Percentiles rank a stretch among this genome's conserved stretches.
phyloP scores from a whole-genome alignment of 495 filamentous ascomycete species.

The Xylaria intraflava region DNA sequence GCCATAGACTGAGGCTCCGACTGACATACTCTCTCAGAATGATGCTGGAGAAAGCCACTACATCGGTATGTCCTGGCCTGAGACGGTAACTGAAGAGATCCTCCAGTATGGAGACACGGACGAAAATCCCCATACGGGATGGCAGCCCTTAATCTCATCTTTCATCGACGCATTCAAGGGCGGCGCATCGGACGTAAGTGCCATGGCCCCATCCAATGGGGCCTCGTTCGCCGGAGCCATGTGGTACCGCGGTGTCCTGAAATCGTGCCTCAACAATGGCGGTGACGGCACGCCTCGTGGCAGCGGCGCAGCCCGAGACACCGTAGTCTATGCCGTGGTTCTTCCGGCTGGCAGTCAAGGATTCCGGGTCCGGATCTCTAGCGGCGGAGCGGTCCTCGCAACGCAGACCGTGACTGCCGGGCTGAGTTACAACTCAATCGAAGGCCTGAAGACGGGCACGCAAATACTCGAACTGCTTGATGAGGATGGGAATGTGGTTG shows the following conservation, averaged over 20 bases:
- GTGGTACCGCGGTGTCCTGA: conserved; percentile 16
- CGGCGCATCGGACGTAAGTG: conserved; percentile 12
- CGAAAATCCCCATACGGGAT: conserved; percentile 25
- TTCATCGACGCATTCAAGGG: conserved; percentile 34
- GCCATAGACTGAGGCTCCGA: background rate
- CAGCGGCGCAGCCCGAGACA: conserved; percentile 10
- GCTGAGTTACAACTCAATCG: conserved; percentile 12
- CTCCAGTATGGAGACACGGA: conserved; percentile 25
- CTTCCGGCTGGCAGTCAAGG: conserved; percentile 4
- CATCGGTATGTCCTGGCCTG: conserved; percentile 38
- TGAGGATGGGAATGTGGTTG: background rate
- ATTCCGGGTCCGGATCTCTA: conserved; percentile 3
- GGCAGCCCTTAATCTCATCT: conserved; percentile 26
- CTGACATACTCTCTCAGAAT: conserved; percentile 16
- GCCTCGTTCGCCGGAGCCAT: conserved; percentile 9
- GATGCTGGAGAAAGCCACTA: conserved; percentile 44
- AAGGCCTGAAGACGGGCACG: conserved; percentile 5
- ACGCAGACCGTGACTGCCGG: conserved; percentile 6
- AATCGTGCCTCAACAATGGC: conserved; percentile 3
- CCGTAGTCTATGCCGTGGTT: conserved; percentile 12
- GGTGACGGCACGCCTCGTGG: conserved; percentile 12
- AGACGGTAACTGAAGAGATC: conserved; percentile 21
- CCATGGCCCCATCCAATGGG: conserved; percentile 12
- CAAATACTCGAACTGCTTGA: conserved; percentile 1
- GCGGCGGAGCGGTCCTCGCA: conserved; percentile 5